phyloP scores from a whole-genome alignment of 257 asterid genomes.

The Salvia rosmarinus region DNA sequence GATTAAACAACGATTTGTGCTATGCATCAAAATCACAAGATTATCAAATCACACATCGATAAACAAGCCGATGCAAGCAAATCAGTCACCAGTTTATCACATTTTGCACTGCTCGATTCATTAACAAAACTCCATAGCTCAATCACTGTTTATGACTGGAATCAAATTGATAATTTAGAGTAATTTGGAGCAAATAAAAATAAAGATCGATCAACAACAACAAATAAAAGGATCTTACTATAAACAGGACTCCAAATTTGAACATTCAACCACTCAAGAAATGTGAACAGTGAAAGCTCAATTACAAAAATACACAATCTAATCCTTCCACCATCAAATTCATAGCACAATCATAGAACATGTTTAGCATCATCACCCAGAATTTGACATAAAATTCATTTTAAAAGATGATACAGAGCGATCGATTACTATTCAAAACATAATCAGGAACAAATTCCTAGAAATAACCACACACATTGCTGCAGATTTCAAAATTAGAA shows the following conservation, averaged over 20 bases:
- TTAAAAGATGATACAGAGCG: background rate
- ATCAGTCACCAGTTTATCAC: background rate
- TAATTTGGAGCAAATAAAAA: background rate
- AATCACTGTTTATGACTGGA: background rate
- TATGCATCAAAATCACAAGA: background rate
- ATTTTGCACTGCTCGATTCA: background rate
- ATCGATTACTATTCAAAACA: background rate
- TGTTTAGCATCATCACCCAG: background rate
- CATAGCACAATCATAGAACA: background rate
- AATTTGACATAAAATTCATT: background rate
- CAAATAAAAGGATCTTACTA: background rate
- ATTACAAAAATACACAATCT: background rate
- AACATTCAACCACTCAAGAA: background rate
- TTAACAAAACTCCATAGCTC: no score
- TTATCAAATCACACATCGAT: background rate
- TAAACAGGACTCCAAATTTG: background rate
- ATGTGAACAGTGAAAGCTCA: background rate
- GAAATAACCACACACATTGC: background rate
- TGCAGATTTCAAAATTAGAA: background rate
- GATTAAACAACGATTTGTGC: slow-evolving; percentile 31
- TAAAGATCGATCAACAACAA: background rate
- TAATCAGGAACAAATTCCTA: background rate
- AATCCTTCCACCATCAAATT: background rate
- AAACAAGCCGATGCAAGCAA: background rate
- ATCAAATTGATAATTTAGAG: background rate